Percentiles rank a stretch among this genome's conserved stretches.
phyloP scores from a whole-genome alignment of 331 rosid genomes.

The Malus hybrid region DNA sequence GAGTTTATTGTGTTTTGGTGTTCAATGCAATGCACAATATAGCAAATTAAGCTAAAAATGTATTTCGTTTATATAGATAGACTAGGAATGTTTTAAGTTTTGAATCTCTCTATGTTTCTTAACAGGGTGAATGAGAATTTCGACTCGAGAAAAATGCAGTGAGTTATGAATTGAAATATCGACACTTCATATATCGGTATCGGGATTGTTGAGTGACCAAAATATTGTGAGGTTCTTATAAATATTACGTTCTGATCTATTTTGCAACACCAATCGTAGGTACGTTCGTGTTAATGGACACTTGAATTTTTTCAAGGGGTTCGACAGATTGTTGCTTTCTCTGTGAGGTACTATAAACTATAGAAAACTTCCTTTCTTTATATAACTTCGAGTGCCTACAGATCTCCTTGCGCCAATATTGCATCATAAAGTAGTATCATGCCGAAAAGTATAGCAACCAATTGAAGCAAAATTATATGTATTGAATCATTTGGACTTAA shows the following conservation, averaged over 20 bases:
- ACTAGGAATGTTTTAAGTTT: background rate
- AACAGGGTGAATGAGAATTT: slow-evolving; percentile 64
- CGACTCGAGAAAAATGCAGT: slow-evolving; percentile 74
- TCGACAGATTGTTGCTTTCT: slow-evolving; percentile 64
- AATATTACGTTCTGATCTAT: slow-evolving; percentile 10
- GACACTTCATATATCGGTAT: background rate
- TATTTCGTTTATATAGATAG: background rate
- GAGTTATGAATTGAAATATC: background rate
- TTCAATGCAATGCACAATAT: background rate
- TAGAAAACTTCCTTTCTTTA: background rate
- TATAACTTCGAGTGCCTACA: background rate
- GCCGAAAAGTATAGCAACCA: too few species aligned
- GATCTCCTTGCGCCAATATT: background rate
- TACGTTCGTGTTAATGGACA: too few species aligned
- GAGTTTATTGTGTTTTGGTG: background rate
- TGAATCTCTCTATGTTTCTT: background rate
- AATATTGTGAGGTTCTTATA: background rate
- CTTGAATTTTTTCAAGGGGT: slow-evolving; percentile 57
- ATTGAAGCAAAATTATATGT: too few species aligned
- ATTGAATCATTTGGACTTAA: too few species aligned
- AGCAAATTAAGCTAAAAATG: background rate
- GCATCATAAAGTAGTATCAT: background rate
- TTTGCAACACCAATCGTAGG: slow-evolving; percentile 43
- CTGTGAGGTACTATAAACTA: slow-evolving; percentile 52
- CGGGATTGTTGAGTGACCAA: background rate